Evolutionary conservation across 1,284 basidiomycete genomes (phyloP).

Genomic region (Heterobasidion annosum): DNA sequence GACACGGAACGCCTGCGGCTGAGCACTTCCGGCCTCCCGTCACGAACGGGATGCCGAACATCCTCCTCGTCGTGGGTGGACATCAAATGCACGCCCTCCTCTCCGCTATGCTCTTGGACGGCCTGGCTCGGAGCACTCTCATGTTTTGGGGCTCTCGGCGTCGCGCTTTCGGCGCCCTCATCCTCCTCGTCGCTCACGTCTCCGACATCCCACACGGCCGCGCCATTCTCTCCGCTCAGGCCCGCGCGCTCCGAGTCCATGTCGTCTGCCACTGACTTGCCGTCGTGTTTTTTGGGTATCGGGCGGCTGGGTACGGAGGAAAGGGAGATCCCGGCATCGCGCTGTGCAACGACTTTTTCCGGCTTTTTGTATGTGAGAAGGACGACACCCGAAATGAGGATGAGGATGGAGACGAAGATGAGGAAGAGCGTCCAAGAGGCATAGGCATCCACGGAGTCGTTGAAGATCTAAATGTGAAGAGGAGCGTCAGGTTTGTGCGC

Average conservation of each 20-base stretch:
- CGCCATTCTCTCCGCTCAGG: neutral
- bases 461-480: conserved; percentile 45
- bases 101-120: conserved; percentile 5
- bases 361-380: conserved; percentile 81
- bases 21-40: neutral
- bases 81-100: conserved; percentile 12
- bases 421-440: conserved; percentile 80
- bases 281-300: conserved; percentile 4
- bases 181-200: conserved; percentile 13
- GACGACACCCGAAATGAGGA: conserved; percentile 83
- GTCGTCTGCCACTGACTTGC: conserved; percentile 6
- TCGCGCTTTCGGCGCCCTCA: conserved; percentile 3
- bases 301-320: conserved; percentile 6
- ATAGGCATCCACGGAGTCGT: conserved; percentile 76
- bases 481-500: conserved; percentile 16
- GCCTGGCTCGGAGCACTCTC: neutral
- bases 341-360: conserved; percentile 26
- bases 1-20: conserved; percentile 10
- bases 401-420: conserved; percentile 75
- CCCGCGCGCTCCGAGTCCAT: neutral
- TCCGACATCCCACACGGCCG: conserved; percentile 13
- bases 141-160: neutral
- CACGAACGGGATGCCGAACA: neutral
- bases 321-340: conserved; percentile 8
- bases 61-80: conserved; percentile 6